Conservation (phyloP, 805 yeast genomes). For the Ogataea trehalophila region DNA sequence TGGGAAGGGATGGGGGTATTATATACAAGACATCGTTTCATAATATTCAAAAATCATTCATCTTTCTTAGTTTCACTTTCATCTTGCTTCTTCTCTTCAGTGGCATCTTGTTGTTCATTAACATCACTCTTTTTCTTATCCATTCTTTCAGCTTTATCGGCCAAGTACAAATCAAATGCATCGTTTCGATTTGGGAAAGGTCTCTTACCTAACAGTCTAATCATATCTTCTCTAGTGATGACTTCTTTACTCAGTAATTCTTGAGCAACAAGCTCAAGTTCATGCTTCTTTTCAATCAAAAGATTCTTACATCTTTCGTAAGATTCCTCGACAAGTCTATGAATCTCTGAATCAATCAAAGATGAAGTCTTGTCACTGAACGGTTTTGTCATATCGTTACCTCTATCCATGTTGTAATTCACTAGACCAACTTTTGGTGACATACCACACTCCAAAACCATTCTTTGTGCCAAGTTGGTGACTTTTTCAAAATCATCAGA, state of each 20-base stretch:
- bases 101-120: background rate
- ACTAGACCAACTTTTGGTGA: constrained; percentile 68
- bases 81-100: background rate
- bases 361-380: constrained; percentile 70
- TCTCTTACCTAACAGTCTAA: constrained; percentile 67
- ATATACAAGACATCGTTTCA: too few relatives aligned
- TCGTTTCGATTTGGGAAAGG: constrained; percentile 77
- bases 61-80: background rate
- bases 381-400: constrained; percentile 51
- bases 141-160: constrained; percentile 15
- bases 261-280: constrained; percentile 69
- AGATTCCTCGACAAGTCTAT: constrained; percentile 60
- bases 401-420: constrained; percentile 46
- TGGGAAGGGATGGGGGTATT: too few relatives aligned
- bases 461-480: constrained; percentile 80
- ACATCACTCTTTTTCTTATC: background rate
- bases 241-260: constrained; percentile 68
- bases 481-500: constrained; percentile 90
- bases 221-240: constrained; percentile 78
- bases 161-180: constrained; percentile 86
- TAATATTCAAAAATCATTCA: background rate
- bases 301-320: constrained; percentile 55
- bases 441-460: constrained; percentile 90
- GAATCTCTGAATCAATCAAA: constrained; percentile 64
- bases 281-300: constrained; percentile 50